phyloP scores from a whole-genome alignment of 2,329 filamentous ascomycete species.

The Calonectria multiphialidica region DNA sequence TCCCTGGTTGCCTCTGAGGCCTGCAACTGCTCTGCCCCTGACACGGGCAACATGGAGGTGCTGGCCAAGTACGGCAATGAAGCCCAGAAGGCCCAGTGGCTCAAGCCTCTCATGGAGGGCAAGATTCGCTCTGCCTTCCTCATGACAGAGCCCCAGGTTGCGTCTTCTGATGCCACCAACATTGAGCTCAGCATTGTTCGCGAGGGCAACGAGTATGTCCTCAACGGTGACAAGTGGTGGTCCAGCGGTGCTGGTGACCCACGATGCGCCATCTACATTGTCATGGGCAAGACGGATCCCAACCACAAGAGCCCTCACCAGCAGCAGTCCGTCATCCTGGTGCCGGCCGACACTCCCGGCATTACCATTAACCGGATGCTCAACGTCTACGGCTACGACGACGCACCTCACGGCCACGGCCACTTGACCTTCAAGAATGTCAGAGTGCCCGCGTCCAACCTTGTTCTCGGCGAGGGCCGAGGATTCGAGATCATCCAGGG shows the following conservation, averaged over 20 bases:
- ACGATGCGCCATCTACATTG: constrained; percentile 92
- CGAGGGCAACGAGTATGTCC: constrained; percentile 89
- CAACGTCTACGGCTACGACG: constrained; percentile 94
- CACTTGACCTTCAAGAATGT: constrained; percentile 93
- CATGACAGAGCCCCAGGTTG: constrained; percentile 93
- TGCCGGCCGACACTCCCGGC: constrained; percentile 83
- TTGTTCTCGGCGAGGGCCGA: constrained; percentile 92
- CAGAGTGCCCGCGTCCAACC: constrained; percentile 83
- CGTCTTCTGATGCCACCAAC: constrained; percentile 92
- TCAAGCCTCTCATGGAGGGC: constrained; percentile 84
- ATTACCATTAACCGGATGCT: constrained; percentile 96
- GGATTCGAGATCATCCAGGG: constrained; percentile 99
- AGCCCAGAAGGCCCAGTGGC: constrained; percentile 86
- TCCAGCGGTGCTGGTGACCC: constrained; percentile 94
- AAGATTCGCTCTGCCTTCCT: constrained; percentile 91
- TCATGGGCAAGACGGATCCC: constrained; percentile 93
- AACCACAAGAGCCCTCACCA: constrained; percentile 82
- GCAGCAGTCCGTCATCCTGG: constrained; percentile 94
- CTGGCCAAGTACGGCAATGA: constrained; percentile 91
- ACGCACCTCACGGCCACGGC: constrained; percentile 97
- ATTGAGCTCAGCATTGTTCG: constrained; percentile 85
- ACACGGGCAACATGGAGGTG: constrained; percentile 97
- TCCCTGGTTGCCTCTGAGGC: constrained; percentile 87
- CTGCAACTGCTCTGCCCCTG: constrained; percentile 89
- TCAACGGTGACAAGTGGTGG: constrained; percentile 99